phyloP scores from a whole-genome alignment of 225 moss, liverwort and hornwort genomes.

The Ulota crispa region DNA sequence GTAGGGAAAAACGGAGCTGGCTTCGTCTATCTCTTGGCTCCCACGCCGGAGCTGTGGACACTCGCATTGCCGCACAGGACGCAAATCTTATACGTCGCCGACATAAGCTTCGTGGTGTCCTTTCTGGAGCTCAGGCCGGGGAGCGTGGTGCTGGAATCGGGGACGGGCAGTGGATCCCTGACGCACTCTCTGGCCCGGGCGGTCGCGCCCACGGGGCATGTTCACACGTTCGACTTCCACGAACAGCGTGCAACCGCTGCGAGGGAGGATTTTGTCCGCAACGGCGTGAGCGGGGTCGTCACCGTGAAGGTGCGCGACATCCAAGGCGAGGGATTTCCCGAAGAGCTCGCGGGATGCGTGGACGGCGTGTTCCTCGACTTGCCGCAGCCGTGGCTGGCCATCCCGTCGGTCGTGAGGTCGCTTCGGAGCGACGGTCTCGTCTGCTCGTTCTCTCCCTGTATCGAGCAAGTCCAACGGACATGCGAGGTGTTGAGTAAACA shows the following conservation, averaged over 20 bases:
- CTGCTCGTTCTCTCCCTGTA: conserved; percentile 97
- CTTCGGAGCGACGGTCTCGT: conserved; percentile 70
- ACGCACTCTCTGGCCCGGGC: conserved; percentile 84
- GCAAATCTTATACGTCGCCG: conserved; percentile 83
- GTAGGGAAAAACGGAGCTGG: conserved; percentile 58
- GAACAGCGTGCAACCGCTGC: conserved; percentile 83
- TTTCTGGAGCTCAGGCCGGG: conserved; percentile 91
- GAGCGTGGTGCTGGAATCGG: conserved; percentile 81
- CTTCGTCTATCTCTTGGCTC: conserved; percentile 81
- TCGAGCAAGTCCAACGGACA: conserved; percentile 92
- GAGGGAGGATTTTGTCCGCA: conserved; percentile 78
- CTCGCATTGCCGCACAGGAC: conserved; percentile 84
- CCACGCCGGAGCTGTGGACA: conserved; percentile 96
- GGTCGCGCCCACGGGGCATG: conserved; percentile 77
- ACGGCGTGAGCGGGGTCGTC: conserved; percentile 62
- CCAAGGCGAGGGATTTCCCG: conserved; percentile 88
- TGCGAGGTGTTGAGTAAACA: conserved; percentile 65
- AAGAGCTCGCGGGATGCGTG: conserved; percentile 59
- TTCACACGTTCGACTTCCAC: conserved; percentile 89
- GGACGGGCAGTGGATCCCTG: conserved; percentile 94
- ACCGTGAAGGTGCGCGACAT: conserved; percentile 85
- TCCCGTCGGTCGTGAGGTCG: conserved; percentile 70
- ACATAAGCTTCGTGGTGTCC: conserved; percentile 90
- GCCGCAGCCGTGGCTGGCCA: conserved; percentile 94
- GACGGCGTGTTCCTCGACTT: conserved; percentile 93